Percentiles rank a stretch among this genome's conserved stretches.
Conservation (phyloP, 1,284 basidiomycete genomes). For the Cryptococcus hybrid region DNA sequence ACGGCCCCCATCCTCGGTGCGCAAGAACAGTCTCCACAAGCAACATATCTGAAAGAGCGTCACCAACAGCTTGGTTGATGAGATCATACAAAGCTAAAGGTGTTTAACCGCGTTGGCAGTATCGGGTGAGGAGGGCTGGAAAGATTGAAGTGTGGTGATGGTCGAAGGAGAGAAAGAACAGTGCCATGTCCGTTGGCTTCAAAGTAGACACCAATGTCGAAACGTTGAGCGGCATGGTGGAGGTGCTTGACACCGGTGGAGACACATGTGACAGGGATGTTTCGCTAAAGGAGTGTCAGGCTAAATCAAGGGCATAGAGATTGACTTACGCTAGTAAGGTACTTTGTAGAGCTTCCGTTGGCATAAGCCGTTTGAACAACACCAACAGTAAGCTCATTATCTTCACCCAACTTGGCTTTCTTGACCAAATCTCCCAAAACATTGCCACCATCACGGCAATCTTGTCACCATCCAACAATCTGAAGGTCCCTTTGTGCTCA, state of each 20-base stretch:
- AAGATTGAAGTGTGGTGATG: conserved; percentile 59
- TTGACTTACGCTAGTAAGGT: conserved; percentile 68
- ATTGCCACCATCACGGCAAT: conserved; percentile 92
- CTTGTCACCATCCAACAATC: conserved; percentile 97
- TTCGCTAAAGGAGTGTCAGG: conserved; percentile 21
- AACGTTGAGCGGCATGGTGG: conserved; percentile 94
- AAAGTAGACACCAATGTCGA: conserved; percentile 96
- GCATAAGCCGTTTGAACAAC: conserved; percentile 99
- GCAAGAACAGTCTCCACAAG: conserved; percentile 91
- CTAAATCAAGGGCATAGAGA: not conserved
- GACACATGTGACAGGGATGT: conserved; percentile 88
- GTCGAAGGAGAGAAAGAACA: conserved; percentile 85
- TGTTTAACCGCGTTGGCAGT: conserved; percentile 75
- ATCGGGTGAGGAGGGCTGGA: conserved; percentile 73
- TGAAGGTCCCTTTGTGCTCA: conserved; percentile 66
- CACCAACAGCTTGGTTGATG: conserved; percentile 98
- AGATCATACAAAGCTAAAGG: conserved; percentile 73
- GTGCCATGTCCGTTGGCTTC: conserved; percentile 99
- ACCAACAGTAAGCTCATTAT: conserved; percentile 67
- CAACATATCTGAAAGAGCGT: conserved; percentile 94
- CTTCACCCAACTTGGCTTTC: conserved; percentile 62
- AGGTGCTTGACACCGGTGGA: conserved; percentile 97
- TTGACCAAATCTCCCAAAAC: conserved; percentile 90
- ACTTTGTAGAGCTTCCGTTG: conserved; percentile 95
- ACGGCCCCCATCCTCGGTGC: conserved; percentile 78